Evolutionary conservation across 441 rosid species (phyloP).

Genomic region (Omphalea diandra): DNA sequence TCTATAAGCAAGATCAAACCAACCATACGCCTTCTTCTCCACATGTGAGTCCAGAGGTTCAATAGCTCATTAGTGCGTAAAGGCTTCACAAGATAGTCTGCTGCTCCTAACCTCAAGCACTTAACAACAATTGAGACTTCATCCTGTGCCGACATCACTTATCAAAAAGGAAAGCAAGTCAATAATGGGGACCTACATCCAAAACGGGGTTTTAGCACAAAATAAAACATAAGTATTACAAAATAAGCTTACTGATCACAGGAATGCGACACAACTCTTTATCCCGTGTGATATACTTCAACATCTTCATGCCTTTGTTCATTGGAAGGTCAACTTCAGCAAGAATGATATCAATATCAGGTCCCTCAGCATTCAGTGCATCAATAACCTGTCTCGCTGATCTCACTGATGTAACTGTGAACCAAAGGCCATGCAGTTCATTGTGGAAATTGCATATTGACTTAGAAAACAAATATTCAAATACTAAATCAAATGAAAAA

Average conservation of each 20-base stretch:
- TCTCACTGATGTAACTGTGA: slow-evolving; percentile 81
- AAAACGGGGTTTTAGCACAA: slow-evolving; percentile 6
- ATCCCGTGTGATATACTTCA: slow-evolving; percentile 83
- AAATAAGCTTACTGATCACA: slow-evolving; percentile 77
- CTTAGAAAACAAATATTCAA: slow-evolving; percentile 15
- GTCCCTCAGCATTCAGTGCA: slow-evolving; percentile 94
- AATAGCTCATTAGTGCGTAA: slow-evolving; percentile 85
- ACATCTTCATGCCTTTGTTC: slow-evolving; percentile 94
- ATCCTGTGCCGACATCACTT: slow-evolving; percentile 98
- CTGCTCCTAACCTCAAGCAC: slow-evolving; percentile 88
- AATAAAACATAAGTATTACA: slow-evolving; percentile 8
- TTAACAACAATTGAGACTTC: slow-evolving; percentile 93
- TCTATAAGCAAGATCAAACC: slow-evolving; percentile 36
- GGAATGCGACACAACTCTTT: slow-evolving; percentile 85
- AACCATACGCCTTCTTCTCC: slow-evolving; percentile 98
- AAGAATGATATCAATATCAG: slow-evolving; percentile 89
- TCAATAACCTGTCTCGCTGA: slow-evolving; percentile 95
- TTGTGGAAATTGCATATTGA: background rate
- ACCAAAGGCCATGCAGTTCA: slow-evolving; percentile 23
- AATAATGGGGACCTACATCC: slow-evolving; percentile 11
- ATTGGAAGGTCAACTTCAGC: slow-evolving; percentile 96
- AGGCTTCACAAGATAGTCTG: slow-evolving; percentile 82
- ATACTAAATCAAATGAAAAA: background rate
- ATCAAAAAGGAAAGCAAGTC: slow-evolving; percentile 30
- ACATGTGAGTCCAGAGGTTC: slow-evolving; percentile 98